Percentiles rank a stretch among this genome's conserved stretches.
Conservation (phyloP, 2,329 filamentous ascomycete species). For the Graphiopsis chlorocephala region DNA sequence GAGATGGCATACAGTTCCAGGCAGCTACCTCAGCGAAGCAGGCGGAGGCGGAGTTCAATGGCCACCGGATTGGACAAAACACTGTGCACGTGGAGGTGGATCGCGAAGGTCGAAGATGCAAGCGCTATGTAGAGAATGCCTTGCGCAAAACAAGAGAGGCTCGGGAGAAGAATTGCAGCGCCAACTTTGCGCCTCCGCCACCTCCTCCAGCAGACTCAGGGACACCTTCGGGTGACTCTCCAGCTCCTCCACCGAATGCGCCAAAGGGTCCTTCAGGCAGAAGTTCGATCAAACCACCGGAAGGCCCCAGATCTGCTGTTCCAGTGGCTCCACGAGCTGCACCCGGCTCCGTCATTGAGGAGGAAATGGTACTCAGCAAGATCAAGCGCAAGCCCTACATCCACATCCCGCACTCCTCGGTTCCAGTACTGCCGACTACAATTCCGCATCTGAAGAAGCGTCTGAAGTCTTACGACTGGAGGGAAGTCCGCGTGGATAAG, state of each 20-base stretch:
- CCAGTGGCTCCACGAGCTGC: slow-evolving; percentile 45
- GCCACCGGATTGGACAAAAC: slow-evolving; percentile 74
- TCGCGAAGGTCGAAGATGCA: slow-evolving; percentile 79
- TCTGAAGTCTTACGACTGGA: slow-evolving; percentile 76
- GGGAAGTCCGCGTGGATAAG: slow-evolving; percentile 77
- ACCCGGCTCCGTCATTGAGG: slow-evolving; percentile 55
- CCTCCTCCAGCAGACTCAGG: slow-evolving; percentile 26
- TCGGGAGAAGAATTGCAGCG: slow-evolving; percentile 44
- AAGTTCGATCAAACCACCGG: slow-evolving; percentile 34
- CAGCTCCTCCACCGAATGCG: slow-evolving; percentile 74
- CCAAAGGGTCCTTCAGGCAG: slow-evolving; percentile 77
- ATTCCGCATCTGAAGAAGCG: slow-evolving; percentile 87
- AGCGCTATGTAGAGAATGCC: slow-evolving; percentile 70
- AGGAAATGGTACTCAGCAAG: slow-evolving; percentile 63
- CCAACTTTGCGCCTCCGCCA: slow-evolving; percentile 31
- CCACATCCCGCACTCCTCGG: slow-evolving; percentile 80
- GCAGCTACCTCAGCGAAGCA: slow-evolving; percentile 78
- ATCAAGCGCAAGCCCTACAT: slow-evolving; percentile 82
- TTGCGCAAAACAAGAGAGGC: slow-evolving; percentile 68
- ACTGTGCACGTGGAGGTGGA: slow-evolving; percentile 83
- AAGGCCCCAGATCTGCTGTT: slow-evolving; percentile 38
- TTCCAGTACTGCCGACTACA: slow-evolving; percentile 82
- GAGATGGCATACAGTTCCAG: slow-evolving; percentile 54
- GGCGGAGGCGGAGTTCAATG: slow-evolving; percentile 74
- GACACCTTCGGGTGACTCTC: slow-evolving; percentile 41